phyloP scores from a whole-genome alignment of 2,329 filamentous ascomycete species.

The Paracamarosporium sp. region DNA sequence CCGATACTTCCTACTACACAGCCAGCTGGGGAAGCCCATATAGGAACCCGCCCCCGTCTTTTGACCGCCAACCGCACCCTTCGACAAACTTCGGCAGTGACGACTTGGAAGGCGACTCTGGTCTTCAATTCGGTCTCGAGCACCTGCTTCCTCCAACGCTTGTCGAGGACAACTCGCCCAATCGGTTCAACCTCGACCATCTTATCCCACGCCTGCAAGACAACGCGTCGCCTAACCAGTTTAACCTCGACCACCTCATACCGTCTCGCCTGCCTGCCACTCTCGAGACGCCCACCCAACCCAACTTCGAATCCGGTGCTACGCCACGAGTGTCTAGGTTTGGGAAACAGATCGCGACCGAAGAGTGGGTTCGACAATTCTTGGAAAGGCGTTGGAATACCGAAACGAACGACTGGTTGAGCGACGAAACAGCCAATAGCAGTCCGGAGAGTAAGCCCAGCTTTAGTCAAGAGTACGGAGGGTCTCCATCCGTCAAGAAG shows the following conservation, averaged over 20 bases:
- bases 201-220: slow-evolving; percentile 43
- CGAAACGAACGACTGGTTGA: slow-evolving; percentile 82
- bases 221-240: slow-evolving; percentile 42
- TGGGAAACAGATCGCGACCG: slow-evolving; percentile 61
- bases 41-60: slow-evolving; percentile 64
- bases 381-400: slow-evolving; percentile 73
- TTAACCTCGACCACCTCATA: slow-evolving; percentile 48
- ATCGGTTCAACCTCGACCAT: slow-evolving; percentile 47
- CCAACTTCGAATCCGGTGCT: slow-evolving; percentile 23
- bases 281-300: slow-evolving; percentile 34
- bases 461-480: slow-evolving; percentile 10
- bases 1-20: slow-evolving; percentile 67
- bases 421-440: slow-evolving; percentile 73
- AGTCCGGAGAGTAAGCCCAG: slow-evolving; percentile 51
- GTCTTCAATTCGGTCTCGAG: slow-evolving; percentile 48
- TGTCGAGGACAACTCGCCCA: slow-evolving; percentile 41
- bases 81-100: slow-evolving; percentile 45
- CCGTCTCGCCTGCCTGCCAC: slow-evolving; percentile 41
- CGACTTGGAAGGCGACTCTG: slow-evolving; percentile 46
- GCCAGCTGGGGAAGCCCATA: slow-evolving; percentile 95
- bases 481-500: slow-evolving; percentile 30
- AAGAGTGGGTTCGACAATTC: slow-evolving; percentile 87
- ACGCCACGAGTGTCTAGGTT: slow-evolving; percentile 34
- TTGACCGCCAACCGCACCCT: slow-evolving; percentile 34
- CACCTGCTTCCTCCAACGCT: slow-evolving; percentile 46